These are phyloP conservation scores for Candida sanyaensis DNA, from an alignment of 1,139 yeast genomes.

Conservation along the genomic window DNA sequence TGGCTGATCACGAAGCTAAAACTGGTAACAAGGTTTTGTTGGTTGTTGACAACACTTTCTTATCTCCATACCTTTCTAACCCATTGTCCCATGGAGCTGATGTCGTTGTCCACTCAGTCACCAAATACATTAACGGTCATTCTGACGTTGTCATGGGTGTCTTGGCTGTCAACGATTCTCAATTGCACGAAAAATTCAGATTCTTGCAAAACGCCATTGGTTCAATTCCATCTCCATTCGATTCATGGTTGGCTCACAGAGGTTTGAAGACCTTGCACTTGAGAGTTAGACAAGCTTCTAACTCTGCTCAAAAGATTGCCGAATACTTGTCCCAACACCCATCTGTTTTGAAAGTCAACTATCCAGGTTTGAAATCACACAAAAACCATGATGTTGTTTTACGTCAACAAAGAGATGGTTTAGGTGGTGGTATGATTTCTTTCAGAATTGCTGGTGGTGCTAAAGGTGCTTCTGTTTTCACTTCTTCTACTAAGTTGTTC, in stretches of 20 bases:
- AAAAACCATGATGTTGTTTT: slow-evolving; percentile 62
- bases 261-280: slow-evolving; percentile 87
- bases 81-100: slow-evolving; percentile 86
- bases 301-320: slow-evolving; percentile 71
- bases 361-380: slow-evolving; percentile 78
- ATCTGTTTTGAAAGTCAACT: slow-evolving; percentile 67
- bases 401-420: slow-evolving; percentile 79
- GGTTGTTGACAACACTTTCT: slow-evolving; percentile 91
- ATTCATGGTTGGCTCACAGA: slow-evolving; percentile 91
- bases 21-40: slow-evolving; percentile 54
- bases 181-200: slow-evolving; percentile 62
- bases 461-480: slow-evolving; percentile 70
- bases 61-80: slow-evolving; percentile 89
- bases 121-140: slow-evolving; percentile 91
- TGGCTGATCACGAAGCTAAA: slow-evolving; percentile 47
- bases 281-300: slow-evolving; percentile 71
- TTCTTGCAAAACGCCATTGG: slow-evolving; percentile 90
- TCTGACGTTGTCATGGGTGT: slow-evolving; percentile 91
- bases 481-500: slow-evolving; percentile 74
- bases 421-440: slow-evolving; percentile 93
- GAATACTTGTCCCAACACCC: slow-evolving; percentile 56
- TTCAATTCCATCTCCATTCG: slow-evolving; percentile 87
- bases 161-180: slow-evolving; percentile 67
- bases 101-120: slow-evolving; percentile 84
- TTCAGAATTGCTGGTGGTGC: slow-evolving; percentile 87